These are phyloP conservation scores for Centella asiatica DNA, from an alignment of 129 eudicot genomes.

Conservation along the genomic window DNA sequence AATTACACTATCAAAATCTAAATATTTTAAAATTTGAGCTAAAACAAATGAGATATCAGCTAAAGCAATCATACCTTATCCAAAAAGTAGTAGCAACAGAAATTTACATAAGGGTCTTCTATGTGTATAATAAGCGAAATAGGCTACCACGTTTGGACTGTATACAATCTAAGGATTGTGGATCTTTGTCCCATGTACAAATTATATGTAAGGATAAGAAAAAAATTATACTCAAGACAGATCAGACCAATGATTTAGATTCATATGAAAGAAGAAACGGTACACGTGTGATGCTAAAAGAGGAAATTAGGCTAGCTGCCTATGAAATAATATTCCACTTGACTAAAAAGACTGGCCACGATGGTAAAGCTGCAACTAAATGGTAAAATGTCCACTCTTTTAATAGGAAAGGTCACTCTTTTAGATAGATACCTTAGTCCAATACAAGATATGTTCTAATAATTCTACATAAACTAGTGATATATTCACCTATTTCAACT, in stretches of 20 bases:
- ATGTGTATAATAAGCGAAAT: too few relatives aligned
- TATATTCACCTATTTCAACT: too few relatives aligned
- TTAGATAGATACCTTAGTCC: not conserved
- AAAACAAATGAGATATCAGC: too few relatives aligned
- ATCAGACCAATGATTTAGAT: not conserved
- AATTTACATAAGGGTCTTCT: too few relatives aligned
- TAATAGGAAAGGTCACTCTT: not conserved
- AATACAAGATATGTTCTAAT: not conserved
- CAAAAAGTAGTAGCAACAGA: too few relatives aligned
- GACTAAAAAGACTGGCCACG: slow-evolving; percentile 2
- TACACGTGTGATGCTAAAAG: slow-evolving; percentile 4
- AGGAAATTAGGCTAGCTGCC: not conserved
- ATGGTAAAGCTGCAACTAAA: not conserved
- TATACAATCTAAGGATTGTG: too few relatives aligned
- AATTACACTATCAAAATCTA: too few relatives aligned
- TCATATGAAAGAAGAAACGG: not conserved
- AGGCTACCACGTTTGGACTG: too few relatives aligned
- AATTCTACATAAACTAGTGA: not conserved
- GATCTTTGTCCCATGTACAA: too few relatives aligned
- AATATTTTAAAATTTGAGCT: too few relatives aligned
- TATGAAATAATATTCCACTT: slow-evolving; percentile 2
- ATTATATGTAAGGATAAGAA: too few relatives aligned
- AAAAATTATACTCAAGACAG: not conserved
- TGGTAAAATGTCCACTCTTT: slow-evolving; percentile 11
- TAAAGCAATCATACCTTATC: too few relatives aligned